Conservation (phyloP, 1,139 yeast genomes). For the Candida sp. region DNA sequence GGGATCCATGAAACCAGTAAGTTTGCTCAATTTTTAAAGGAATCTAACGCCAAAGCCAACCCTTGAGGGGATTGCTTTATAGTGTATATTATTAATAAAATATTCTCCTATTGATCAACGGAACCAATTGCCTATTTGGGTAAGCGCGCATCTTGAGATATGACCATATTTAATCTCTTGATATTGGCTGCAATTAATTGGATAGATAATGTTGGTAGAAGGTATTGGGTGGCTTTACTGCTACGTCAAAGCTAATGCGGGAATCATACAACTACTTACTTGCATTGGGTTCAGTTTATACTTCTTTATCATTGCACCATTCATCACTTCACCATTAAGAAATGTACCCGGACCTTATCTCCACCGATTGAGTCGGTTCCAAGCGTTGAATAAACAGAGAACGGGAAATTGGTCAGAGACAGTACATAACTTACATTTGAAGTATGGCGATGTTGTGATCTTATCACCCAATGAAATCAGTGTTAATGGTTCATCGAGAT, state of each 20-base stretch:
- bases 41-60: background rate
- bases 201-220: conserved; percentile 3
- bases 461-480: conserved; percentile 63
- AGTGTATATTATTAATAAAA: background rate
- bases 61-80: background rate
- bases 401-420: conserved; percentile 47
- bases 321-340: conserved; percentile 47
- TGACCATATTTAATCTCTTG: no score
- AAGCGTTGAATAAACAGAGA: conserved; percentile 52
- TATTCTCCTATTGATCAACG: background rate
- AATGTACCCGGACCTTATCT: conserved; percentile 60
- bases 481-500: conserved; percentile 47
- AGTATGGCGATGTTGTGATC: conserved; percentile 59
- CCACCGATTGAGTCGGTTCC: conserved; percentile 43
- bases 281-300: conserved; percentile 12
- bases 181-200: no score
- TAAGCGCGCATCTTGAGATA: background rate
- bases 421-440: conserved; percentile 49
- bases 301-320: conserved; percentile 38
- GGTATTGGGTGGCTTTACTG: background rate
- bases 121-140: background rate
- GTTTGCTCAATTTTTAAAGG: conserved; percentile 55
- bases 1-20: conserved; percentile 86
- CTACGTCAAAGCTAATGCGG: background rate
- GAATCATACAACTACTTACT: conserved; percentile 3